Evolutionary conservation across 805 yeast genomes (phyloP).

Genomic region (Ogataea glucozyma): DNA sequence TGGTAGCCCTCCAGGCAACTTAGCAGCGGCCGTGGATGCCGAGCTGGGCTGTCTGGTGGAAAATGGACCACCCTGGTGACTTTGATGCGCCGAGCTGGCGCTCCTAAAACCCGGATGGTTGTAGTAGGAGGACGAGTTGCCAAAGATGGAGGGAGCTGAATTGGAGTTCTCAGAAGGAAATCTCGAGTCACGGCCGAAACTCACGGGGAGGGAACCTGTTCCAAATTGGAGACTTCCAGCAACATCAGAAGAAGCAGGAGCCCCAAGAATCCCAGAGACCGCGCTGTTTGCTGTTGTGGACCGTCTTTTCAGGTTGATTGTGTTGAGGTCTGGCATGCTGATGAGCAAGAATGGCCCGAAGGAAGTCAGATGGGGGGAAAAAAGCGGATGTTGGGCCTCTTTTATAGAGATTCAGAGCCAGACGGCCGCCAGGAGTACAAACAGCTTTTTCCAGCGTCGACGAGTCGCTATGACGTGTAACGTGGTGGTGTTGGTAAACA

Average conservation of each 20-base stretch:
- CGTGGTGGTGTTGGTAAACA: not conserved
- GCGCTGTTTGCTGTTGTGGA: slow-evolving; percentile 5
- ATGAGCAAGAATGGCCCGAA: not conserved
- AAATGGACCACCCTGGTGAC: slow-evolving; percentile 7
- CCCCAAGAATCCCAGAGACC: too few relatives aligned
- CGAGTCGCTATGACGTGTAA: slow-evolving; percentile 3
- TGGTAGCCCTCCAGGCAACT: slow-evolving; percentile 19
- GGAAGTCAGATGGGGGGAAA: not conserved
- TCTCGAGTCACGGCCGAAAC: slow-evolving; percentile 13
- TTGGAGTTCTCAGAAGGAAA: slow-evolving; percentile 14
- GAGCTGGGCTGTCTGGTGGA: slow-evolving; percentile 15
- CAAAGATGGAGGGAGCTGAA: slow-evolving; percentile 17
- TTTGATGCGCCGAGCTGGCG: slow-evolving; percentile 11
- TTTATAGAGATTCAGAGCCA: slow-evolving; percentile 1
- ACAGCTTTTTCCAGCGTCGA: not conserved
- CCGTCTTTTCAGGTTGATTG: slow-evolving; percentile 11
- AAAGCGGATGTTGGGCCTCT: not conserved
- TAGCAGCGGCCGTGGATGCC: slow-evolving; percentile 10
- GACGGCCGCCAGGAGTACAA: not conserved
- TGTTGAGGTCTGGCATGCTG: slow-evolving; percentile 14
- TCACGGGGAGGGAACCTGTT: slow-evolving; percentile 6
- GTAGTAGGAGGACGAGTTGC: slow-evolving; percentile 14
- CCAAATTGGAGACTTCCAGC: slow-evolving; percentile 1
- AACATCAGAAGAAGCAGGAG: too few relatives aligned
- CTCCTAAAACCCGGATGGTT: slow-evolving; percentile 22